Base-by-base conservation (phyloP, 1,284 basidiomycete species). In the Ustilago curta region DNA sequence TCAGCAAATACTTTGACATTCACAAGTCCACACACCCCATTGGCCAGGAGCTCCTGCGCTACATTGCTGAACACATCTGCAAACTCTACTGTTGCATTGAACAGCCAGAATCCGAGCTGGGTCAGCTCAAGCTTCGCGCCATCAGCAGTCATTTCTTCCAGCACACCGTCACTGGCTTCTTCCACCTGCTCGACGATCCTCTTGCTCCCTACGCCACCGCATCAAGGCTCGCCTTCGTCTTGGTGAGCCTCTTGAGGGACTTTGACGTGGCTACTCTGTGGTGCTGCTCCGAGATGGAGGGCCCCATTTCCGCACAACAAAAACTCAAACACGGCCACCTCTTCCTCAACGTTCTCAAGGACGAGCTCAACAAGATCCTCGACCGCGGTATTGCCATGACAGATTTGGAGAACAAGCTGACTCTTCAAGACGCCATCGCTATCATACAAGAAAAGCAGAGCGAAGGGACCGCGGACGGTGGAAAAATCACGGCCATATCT, bases 141-240 rank as follows among this genome's bases (percentile, higher is more conserved):
- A 65, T 70, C 54, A 54, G 62, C 29, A 70, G 62, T 29, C 58
- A 51, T n/a, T 45, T 68, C 18, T 69, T 69, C 56, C n/a, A 54
- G 23, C 66, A 70, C 35, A 62, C 53, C n/a, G 48, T 70, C 25
- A 70, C 72, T 8, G 72, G 72, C 19, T 60, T 75, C 49, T 32
- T 70, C 14, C 60, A 67, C 42, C 45, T 75, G 3, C 68, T 75
- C 37, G 68, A 63, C 3, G 63, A 75, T 55, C 19, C 45, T 0
- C 14, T 37, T 2, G 59, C 63, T 4, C 72, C 68, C 2, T 75
- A 67, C 43, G 47, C 42, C 2, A 49, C 62, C 6, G 58, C 71
- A 19, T 55, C 53, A 2, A 52, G 43, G n/a, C 54, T 69, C 2
- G 58, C 71, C 3, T 47, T 58, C 18, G 44, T 70, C 3, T 66